Base-by-base conservation (phyloP, 768 basidiomycete species). In the Dictyophora rubrovolvata region DNA sequence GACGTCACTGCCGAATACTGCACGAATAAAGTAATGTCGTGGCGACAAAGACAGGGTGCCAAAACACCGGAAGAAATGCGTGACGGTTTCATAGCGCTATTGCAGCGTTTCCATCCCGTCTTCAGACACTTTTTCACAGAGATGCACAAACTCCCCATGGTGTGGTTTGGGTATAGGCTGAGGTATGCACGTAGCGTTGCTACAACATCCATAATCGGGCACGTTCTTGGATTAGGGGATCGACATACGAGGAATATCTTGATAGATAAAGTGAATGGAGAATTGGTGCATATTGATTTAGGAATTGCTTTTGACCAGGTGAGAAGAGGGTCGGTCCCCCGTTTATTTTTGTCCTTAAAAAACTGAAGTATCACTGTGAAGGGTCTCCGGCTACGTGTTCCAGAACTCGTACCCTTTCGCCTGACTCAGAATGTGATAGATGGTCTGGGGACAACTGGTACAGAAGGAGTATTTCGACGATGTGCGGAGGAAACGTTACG, bases 221-320 rank as follows among this genome's bases (percentile, higher is more conserved):
- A 95, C 65, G 75, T 96, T 48, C 73, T 98, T 18, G 95, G 95
- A 8, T 76, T 99, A 1, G 95, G 95, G 0, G 95, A 99, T 69
- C 81, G 95, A 12, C 95, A 99, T 68, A 79, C 80, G 6, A 86
- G 87, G 48, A 99, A 99, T 70, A 95, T 99, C 65, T 76, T 99
- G 49, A 74, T 98, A 49, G 93, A 98, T 69, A 81, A 82, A 52
- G 69, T 69, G 23, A 84, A 81, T 9, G 95, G 95, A 16, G 92
- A 98, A 67, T 77, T 94, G 49, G 84, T 98, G 7, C 93, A 96
- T 69, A 99, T 99, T 55, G 95, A 99, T 70, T 76, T 98, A 0
- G 95, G 95, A 0, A 93, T 98, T 60, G 93, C 93, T 0, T 98
- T 99, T 70, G 96, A 96, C 61, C 91, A 92, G 74, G 92, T 90